Conservation (phyloP, 73 alveolate species). For the Paramecium sexaurelia region DNA sequence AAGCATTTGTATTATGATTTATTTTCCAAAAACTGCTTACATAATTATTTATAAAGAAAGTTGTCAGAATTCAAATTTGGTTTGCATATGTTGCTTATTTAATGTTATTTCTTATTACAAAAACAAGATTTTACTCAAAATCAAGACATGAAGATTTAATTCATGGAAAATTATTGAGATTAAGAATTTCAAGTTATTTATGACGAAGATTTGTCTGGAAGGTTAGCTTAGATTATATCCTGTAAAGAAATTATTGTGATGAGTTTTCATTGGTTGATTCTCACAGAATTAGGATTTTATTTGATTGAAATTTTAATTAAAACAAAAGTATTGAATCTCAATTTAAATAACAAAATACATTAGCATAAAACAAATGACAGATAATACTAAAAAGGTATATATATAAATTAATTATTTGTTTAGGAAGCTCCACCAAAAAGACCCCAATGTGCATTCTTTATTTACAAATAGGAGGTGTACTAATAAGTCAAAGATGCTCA, state of each 20-base stretch:
- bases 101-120: background rate
- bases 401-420: background rate
- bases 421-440: constrained; percentile 60
- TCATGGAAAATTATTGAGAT: background rate
- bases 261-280: background rate
- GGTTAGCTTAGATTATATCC: background rate
- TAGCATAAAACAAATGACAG: constrained; percentile 27
- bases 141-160: background rate
- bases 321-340: constrained; percentile 8
- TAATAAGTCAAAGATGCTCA: constrained; percentile 8
- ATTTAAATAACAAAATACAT: constrained; percentile 25
- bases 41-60: background rate
- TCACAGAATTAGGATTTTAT: background rate
- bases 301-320: background rate
- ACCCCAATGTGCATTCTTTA: constrained; percentile 54
- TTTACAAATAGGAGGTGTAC: constrained; percentile 53
- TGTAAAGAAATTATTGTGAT: background rate
- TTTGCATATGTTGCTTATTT: background rate
- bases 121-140: background rate
- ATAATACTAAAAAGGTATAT: background rate
- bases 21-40: background rate
- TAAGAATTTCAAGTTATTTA: background rate
- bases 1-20: background rate
- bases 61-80: background rate
- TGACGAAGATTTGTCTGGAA: background rate